phyloP scores from a whole-genome alignment of 1,284 basidiomycete genomes.

The Trametes sp. region DNA sequence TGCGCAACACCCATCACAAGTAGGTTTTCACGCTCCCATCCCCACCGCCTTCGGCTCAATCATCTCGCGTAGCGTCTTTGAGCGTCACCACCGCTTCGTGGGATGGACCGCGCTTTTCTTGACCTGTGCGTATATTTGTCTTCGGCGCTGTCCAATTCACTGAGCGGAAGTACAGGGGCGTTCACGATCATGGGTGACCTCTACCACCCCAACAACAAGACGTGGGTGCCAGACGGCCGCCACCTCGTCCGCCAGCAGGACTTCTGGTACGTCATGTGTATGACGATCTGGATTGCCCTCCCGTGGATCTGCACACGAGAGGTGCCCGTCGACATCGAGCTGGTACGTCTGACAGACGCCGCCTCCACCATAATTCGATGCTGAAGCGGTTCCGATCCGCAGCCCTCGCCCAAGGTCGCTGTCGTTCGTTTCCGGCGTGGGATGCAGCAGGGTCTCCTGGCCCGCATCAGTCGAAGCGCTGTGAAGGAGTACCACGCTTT shows the following conservation, averaged over 20 bases:
- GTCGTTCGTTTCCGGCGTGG: conserved; percentile 66
- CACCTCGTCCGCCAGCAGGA: conserved; percentile 71
- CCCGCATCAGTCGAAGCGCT: conserved; percentile 60
- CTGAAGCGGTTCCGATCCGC: conserved; percentile 9
- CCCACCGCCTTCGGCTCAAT: conserved; percentile 22
- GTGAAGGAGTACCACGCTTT: conserved; percentile 72
- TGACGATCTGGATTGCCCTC: conserved; percentile 76
- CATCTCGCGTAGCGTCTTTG: conserved; percentile 60
- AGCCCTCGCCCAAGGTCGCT: conserved; percentile 69
- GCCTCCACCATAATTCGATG: conserved; percentile 2
- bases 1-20: conserved; percentile 82
- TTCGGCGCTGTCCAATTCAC: conserved; percentile 2
- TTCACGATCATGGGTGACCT: conserved; percentile 72
- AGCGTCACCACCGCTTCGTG: conserved; percentile 77
- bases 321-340: conserved; percentile 76
- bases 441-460: conserved; percentile 69
- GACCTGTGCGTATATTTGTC: conserved; percentile 54
- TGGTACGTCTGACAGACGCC: conserved; percentile 53
- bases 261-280: conserved; percentile 77
- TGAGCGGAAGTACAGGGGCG: conserved; percentile 49
- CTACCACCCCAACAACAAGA: conserved; percentile 57
- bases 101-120: conserved; percentile 72
- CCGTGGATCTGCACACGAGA: conserved; percentile 81
- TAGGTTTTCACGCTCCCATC: conserved; percentile 43
- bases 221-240: conserved; percentile 62